Evolutionary conservation across 148 eudicot genomes (phyloP).

Genomic region (Euryodendron excelsum): DNA sequence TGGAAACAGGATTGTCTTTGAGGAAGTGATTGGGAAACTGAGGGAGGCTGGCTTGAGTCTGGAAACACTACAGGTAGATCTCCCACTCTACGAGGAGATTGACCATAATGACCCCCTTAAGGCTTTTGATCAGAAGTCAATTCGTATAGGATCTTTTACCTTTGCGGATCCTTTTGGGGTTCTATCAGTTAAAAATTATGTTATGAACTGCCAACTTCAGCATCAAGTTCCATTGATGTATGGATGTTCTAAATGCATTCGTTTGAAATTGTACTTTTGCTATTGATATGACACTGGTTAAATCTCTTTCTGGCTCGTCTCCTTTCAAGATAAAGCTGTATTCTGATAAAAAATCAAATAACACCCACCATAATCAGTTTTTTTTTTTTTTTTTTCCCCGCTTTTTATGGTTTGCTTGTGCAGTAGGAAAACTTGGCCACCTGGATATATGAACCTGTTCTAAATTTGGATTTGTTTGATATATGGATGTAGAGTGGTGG

Average conservation of each 20-base stretch:
- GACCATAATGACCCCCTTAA: constrained; percentile 64
- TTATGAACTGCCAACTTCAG: neutral
- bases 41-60: constrained; percentile 47
- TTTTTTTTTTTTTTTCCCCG: too few relatives aligned
- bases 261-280: neutral
- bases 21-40: constrained; percentile 60
- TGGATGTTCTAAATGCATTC: neutral
- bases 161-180: neutral
- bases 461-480: too few relatives aligned
- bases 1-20: constrained; percentile 76
- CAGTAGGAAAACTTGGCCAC: neutral
- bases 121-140: constrained; percentile 44
- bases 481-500: too few relatives aligned
- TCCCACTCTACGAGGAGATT: constrained; percentile 54
- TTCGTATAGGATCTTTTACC: neutral
- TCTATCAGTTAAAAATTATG: neutral
- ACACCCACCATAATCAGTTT: neutral
- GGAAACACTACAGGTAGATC: constrained; percentile 64
- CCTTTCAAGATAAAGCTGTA: neutral
- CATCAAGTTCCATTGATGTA: neutral
- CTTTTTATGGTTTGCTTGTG: neutral
- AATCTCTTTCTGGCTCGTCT: neutral
- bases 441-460: neutral
- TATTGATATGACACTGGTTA: neutral
- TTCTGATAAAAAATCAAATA: too few relatives aligned